Base-by-base conservation (phyloP, 1,284 basidiomycete genomes). In the Rhodotorula sp. region DNA sequence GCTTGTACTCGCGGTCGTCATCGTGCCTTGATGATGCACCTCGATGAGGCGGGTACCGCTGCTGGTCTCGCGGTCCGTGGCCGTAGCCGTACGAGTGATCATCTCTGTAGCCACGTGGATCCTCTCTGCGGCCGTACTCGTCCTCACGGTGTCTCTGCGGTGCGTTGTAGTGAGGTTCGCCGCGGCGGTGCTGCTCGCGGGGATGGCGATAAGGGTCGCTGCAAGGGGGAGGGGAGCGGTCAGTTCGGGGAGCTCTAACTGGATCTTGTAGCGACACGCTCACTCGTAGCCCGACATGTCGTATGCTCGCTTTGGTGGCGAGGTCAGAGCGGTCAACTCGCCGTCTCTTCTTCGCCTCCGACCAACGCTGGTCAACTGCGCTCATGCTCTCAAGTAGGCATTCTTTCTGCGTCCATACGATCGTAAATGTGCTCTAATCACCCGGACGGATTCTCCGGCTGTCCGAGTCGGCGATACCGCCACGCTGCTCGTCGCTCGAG, bases 231-330 rank as follows among this genome's bases (percentile, higher is more conserved):
- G 15, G 6, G 10, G 2, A 16, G 4, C 12, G 26, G 23, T 63
- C 28, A 64, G 57, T 21, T 12, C 14, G 3, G 10, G 10, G 2
- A 3, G 21, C 2, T 0, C 26, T 48, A 14, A 10, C 12, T 2
- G 15, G 7, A 2, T 26, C 4, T 4, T 28, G 28, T 28, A 28
- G 28, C 28, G 28, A 28, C 28, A 28, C 28, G 28, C 69, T 66
- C 57, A 72, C 70, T 50, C 45, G 56, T 63, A 62, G 21, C 67
- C 57, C 18, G 56, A 62, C 70, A 68, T 72, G 38, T 28, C 15
- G 12, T 15, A 43, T 43, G 38, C 12, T 43, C 15, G 5, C 15
- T n/a, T 19, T 14, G 3, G 23, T 3, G 49, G 16, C 12, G 43
- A 28, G 14, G 38, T 52, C 18, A 58, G 38, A 43, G 38, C 38